Percentiles rank a stretch among this genome's conserved stretches.
These are phyloP conservation scores for Candida berthetii DNA, from an alignment of 805 yeast genomes.

Conservation along the genomic window DNA sequence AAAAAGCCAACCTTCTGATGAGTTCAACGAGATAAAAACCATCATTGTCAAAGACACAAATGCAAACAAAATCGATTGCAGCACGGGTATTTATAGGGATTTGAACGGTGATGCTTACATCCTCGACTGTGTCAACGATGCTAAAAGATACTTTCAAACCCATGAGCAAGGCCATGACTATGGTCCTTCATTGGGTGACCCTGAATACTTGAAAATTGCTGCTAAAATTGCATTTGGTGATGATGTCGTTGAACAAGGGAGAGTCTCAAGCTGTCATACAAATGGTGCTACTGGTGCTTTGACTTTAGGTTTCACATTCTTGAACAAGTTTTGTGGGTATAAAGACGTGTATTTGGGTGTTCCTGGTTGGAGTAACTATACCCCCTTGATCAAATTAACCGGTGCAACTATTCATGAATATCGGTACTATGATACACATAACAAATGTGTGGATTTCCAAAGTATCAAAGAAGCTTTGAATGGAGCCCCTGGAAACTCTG, in stretches of 20 bases:
- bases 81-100: slow-evolving; percentile 57
- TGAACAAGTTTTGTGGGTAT: slow-evolving; percentile 17
- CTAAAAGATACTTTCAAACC: slow-evolving; percentile 36
- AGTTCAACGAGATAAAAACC: too few species aligned
- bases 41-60: too few species aligned
- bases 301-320: slow-evolving; percentile 64
- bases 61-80: neutral
- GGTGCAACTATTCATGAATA: neutral
- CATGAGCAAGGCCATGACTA: slow-evolving; percentile 67
- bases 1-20: too few species aligned
- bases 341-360: slow-evolving; percentile 26
- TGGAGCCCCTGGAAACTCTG: slow-evolving; percentile 4
- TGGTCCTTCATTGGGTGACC: slow-evolving; percentile 54
- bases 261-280: slow-evolving; percentile 71
- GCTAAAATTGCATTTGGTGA: slow-evolving; percentile 57
- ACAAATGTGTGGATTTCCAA: neutral
- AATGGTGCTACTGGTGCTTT: slow-evolving; percentile 82
- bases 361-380: slow-evolving; percentile 1
- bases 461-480: neutral
- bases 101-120: slow-evolving; percentile 71
- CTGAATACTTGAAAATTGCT: slow-evolving; percentile 54
- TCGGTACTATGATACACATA: neutral
- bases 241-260: slow-evolving; percentile 35
- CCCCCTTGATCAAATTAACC: neutral
- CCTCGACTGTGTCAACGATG: slow-evolving; percentile 61